Evolutionary conservation across 2,329 filamentous ascomycete genomes (phyloP).

Genomic region (Aspergillus candidus): DNA sequence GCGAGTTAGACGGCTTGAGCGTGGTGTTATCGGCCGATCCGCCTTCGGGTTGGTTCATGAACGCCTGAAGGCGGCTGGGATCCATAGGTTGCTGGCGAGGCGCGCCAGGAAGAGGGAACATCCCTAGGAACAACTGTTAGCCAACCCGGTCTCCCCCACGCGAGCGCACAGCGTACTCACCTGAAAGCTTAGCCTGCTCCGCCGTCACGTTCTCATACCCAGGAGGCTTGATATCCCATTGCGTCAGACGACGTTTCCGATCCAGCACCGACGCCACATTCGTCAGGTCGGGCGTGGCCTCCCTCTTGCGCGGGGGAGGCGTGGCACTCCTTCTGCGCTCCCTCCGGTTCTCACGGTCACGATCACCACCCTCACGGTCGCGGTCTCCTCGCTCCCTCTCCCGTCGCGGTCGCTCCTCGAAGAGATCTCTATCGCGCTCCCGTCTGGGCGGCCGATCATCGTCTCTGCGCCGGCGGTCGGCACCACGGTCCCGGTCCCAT

Average conservation of each 20-base stretch:
- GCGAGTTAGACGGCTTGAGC: constrained; percentile 85
- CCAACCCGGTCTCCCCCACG: too few relatives aligned
- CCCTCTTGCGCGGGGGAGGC: constrained; percentile 76
- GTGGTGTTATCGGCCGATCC: constrained; percentile 65
- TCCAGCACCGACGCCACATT: constrained; percentile 75
- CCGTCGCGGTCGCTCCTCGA: constrained; percentile 54
- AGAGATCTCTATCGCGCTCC: constrained; percentile 52
- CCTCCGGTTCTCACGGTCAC: constrained; percentile 39
- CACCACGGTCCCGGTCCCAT: constrained; percentile 65
- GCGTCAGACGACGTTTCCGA: constrained; percentile 85
- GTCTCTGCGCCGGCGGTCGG: constrained; percentile 51
- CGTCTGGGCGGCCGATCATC: constrained; percentile 54
- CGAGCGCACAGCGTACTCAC: constrained; percentile 23
- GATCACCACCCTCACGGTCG: constrained; percentile 41
- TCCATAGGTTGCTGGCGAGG: constrained; percentile 95
- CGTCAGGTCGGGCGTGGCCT: constrained; percentile 92
- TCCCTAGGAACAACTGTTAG: constrained; percentile 46
- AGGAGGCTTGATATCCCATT: constrained; percentile 99
- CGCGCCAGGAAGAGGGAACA: constrained; percentile 96
- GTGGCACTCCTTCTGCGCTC: constrained; percentile 66
- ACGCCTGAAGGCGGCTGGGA: constrained; percentile 84
- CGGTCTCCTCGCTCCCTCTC: constrained; percentile 33
- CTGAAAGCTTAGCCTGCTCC: constrained; percentile 95
- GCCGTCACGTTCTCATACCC: constrained; percentile 98
- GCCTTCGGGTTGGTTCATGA: constrained; percentile 82